These are phyloP conservation scores for Solanum chilense DNA, from an alignment of 257 asterid species.

Conservation along the genomic window DNA sequence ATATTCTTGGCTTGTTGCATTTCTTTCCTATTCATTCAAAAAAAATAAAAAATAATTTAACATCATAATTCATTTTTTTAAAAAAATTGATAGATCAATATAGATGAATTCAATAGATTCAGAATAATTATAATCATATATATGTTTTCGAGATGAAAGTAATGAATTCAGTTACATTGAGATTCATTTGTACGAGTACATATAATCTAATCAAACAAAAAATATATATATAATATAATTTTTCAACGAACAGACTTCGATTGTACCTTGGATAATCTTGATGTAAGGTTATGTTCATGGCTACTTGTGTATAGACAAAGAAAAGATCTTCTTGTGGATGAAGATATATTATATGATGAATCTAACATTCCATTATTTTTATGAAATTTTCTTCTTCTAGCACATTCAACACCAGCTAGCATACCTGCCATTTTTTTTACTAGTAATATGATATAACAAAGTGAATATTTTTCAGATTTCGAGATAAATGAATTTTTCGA, in stretches of 20 bases:
- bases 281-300: slow-evolving; percentile 15
- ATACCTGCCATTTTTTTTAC: slow-evolving; percentile 34
- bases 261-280: slow-evolving; percentile 20
- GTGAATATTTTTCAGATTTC: background rate
- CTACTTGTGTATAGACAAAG: slow-evolving; percentile 30
- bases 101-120: background rate
- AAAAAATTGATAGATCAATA: background rate
- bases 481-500: background rate
- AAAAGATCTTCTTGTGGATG: slow-evolving; percentile 29
- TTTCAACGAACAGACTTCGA: background rate
- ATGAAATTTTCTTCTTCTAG: slow-evolving; percentile 51
- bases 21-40: slow-evolving; percentile 12
- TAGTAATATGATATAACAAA: background rate
- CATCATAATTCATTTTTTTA: background rate
- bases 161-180: background rate
- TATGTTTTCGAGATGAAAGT: background rate
- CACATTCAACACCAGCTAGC: slow-evolving; percentile 64
- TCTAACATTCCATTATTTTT: slow-evolving; percentile 13
- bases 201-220: background rate
- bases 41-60: background rate
- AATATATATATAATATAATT: background rate
- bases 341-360: slow-evolving; percentile 6
- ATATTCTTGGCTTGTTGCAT: slow-evolving; percentile 2
- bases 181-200: background rate
- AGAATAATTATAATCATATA: background rate